Evolutionary conservation across 192 early-diverging fungal genomes (phyloP).

Genomic region (Helicostylum pulchrum): DNA sequence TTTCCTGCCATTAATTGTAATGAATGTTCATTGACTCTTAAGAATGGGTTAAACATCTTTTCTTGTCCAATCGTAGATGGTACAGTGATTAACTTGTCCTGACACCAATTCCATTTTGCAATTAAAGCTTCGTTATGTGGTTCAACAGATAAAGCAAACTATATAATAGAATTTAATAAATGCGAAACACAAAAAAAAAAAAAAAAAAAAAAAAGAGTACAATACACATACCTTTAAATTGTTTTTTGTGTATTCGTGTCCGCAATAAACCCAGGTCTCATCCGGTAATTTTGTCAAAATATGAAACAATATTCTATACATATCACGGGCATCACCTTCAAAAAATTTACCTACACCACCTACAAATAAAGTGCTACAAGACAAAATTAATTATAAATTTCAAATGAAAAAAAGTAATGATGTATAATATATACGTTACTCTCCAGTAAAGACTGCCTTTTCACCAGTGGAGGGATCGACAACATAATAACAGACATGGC

Average conservation of each 20-base stretch:
- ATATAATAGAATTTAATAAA: too few relatives aligned
- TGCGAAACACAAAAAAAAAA: background rate
- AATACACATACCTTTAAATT: conserved; percentile 44
- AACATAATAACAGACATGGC: conserved; percentile 83
- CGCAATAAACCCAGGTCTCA: conserved; percentile 61
- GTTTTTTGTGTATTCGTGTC: conserved; percentile 53
- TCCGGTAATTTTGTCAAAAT: conserved; percentile 52
- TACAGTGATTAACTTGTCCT: conserved; percentile 51
- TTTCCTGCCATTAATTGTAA: conserved; percentile 58
- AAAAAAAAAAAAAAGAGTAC: too few relatives aligned
- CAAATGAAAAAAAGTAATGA: background rate
- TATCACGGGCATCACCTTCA: conserved; percentile 57
- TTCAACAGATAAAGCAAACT: conserved; percentile 79
- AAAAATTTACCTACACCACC: conserved; percentile 57
- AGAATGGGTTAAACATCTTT: conserved; percentile 82
- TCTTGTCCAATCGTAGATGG: conserved; percentile 91
- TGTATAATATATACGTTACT: conserved; percentile 28
- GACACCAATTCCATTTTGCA: conserved; percentile 62
- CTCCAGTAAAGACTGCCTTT: conserved; percentile 83
- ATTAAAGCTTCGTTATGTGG: conserved; percentile 65
- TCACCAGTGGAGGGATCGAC: conserved; percentile 55
- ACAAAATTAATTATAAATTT: background rate
- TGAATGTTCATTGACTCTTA: conserved; percentile 69
- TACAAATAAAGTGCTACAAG: conserved; percentile 46
- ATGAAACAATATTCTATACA: conserved; percentile 54